Percentiles rank a stretch among this genome's conserved stretches.
These are phyloP conservation scores for Lodderomyces oxycetoniae DNA, from an alignment of 1,139 yeast species.

Conservation along the genomic window DNA sequence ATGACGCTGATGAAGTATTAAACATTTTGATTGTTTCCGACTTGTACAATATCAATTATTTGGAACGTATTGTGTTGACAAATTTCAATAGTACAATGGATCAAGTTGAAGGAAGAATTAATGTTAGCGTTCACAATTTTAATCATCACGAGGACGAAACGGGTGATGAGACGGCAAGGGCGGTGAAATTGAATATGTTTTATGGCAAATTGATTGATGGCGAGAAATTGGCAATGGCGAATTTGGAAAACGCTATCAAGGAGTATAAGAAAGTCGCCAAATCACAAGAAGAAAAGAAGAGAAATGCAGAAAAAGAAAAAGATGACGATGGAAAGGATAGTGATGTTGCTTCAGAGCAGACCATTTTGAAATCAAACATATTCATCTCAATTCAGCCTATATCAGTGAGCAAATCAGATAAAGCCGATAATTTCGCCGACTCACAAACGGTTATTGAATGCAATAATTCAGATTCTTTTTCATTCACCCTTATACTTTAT, in stretches of 20 bases:
- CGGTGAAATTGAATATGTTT: conserved; percentile 60
- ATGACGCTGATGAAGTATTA: conserved; percentile 55
- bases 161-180: conserved; percentile 13
- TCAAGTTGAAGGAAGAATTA: conserved; percentile 88
- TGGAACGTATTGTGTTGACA: conserved; percentile 59
- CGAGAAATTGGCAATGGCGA: conserved; percentile 84
- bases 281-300: conserved; percentile 21
- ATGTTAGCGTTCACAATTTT: conserved; percentile 51
- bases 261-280: conserved; percentile 25
- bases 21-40: conserved; percentile 66
- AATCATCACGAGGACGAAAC: conserved; percentile 17
- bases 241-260: conserved; percentile 68
- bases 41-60: conserved; percentile 61
- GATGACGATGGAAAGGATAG: conserved; percentile 18
- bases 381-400: conserved; percentile 77
- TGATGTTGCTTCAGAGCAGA: conserved; percentile 18
- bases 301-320: conserved; percentile 19
- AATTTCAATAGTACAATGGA: conserved; percentile 81
- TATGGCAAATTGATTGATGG: conserved; percentile 78
- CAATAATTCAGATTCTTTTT: conserved; percentile 34
- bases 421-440: conserved; percentile 19
- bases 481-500: conserved; percentile 66
- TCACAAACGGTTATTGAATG: conserved; percentile 40
- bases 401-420: conserved; percentile 17
- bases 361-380: conserved; percentile 57